A percentile compares a stretch with the other conserved stretches of the same genome.
phyloP scores from a whole-genome alignment of 305 asterid genomes.

The Fraxinus xanthoxyloides region DNA sequence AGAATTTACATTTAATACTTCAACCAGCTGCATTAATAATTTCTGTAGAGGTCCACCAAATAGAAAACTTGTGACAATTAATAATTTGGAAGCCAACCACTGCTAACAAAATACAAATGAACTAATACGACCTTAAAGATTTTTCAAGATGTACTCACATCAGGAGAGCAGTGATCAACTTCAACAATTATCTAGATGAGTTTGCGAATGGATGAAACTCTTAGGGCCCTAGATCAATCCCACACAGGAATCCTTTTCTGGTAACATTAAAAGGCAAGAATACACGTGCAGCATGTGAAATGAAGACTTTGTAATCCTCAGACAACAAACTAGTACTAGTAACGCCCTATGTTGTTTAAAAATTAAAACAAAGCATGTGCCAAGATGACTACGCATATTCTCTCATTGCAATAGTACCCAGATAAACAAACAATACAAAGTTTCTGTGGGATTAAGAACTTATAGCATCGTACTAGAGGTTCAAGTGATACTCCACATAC shows the following conservation, averaged over 20 bases:
- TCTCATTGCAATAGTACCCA: not conserved
- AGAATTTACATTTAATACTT: not conserved
- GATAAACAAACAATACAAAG: not conserved
- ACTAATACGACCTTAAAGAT: not conserved
- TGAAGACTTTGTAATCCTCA: not conserved
- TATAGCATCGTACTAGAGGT: not conserved
- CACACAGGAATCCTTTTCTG: not conserved
- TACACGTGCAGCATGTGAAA: not conserved
- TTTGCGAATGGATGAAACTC: not conserved
- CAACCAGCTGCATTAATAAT: not conserved
- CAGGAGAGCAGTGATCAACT: not conserved
- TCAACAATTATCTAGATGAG: not conserved
- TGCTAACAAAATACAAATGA: not conserved
- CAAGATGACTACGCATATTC: not conserved
- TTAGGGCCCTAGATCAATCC: not conserved
- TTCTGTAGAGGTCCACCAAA: not conserved
- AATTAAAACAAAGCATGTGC: not conserved
- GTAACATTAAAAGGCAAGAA: not conserved
- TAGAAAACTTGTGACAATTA: not conserved
- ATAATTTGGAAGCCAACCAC: not conserved
- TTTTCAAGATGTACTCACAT: not conserved
- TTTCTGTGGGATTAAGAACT: not conserved
- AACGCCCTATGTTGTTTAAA: not conserved
- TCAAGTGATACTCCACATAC: not conserved
- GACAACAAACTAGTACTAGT: not conserved